Evolutionary conservation across 805 yeast genomes (phyloP), one percentile per base, ranked within the genome.

Genomic region (Monosporozyma servazzii): DNA sequence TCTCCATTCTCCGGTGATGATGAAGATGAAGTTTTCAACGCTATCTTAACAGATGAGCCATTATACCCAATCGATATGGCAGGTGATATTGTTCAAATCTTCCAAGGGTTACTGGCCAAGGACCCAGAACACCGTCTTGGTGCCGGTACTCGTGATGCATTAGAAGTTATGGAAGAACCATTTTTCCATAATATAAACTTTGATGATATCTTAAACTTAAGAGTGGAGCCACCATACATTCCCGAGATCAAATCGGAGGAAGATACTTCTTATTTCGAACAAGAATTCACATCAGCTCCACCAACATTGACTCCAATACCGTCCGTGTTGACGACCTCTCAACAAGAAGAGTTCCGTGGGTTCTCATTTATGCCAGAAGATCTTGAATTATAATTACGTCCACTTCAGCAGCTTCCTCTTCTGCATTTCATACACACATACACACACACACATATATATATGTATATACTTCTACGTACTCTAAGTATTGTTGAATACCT

Each of bases 1-100:
- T 87, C 96, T 7, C 99, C 99, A 37, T 93, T 93, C 72, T 84
- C 91, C 58, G 99, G 99, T 58, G 96, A 90, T 58, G 96, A 88
- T 64, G 95, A 88, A 63, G 98, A 93, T 64, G 99, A 93, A 70
- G 89, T 93, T 36, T 93, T 91, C 71, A 93, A 90, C 69, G 96
- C 99, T 13, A 93, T 93, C 62, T 79, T 90, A 56, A 85, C 93
- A 39, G 99, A 93, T 73, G 99, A 93, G 67, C 98, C 96, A 9
- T 75, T 89, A 60, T 93, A 90, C 69, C 99, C 98, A 33, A 88
- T 93, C 56, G 93, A 89, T 65, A 91, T 93, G 97, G 93, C 96
- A 1, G 83, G 95, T 54, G 96, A 90, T 66, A 88, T 96, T 1
- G 99, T 93, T 39, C 89, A 95, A 56, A 84, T 93, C 46, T 77